Conservation (phyloP, 768 basidiomycete species). For the Auricularia heimuer region DNA sequence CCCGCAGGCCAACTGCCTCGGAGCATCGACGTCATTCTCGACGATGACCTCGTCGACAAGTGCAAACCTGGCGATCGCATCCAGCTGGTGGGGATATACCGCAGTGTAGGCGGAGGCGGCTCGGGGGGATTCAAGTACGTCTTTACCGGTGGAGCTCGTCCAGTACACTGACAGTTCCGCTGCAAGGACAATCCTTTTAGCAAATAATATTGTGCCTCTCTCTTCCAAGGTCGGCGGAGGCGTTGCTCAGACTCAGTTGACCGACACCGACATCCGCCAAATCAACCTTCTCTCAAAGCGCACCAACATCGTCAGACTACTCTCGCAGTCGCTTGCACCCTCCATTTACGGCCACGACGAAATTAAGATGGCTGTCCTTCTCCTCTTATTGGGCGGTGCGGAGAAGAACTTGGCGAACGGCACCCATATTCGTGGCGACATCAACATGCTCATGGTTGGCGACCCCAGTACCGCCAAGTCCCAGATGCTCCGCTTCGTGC, state of each 20-base stretch:
- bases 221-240: conserved; percentile 93
- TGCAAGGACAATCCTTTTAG: conserved; percentile 77
- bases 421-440: conserved; percentile 97
- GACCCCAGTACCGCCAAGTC: conserved; percentile 99
- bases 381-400: conserved; percentile 89
- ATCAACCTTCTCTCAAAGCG: conserved; percentile 92
- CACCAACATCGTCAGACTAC: conserved; percentile 73
- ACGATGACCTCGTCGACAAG: conserved; percentile 93
- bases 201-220: conserved; percentile 90
- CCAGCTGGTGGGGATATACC: conserved; percentile 90
- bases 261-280: conserved; percentile 87
- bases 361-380: conserved; percentile 88
- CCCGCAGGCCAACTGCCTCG: conserved; percentile 95
- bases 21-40: conserved; percentile 90
- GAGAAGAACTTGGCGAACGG: conserved; percentile 98
- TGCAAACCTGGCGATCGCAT: conserved; percentile 98
- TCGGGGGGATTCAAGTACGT: conserved; percentile 89
- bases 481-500: conserved; percentile 89
- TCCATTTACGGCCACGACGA: conserved; percentile 95
- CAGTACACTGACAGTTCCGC: conserved; percentile 9
- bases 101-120: conserved; percentile 86
- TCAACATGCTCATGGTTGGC: conserved; percentile 98
- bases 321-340: conserved; percentile 92
- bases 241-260: conserved; percentile 84
- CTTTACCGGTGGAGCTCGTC: neutral